Conservation (phyloP, 306 rosid species). For the Corylus avellana region DNA sequence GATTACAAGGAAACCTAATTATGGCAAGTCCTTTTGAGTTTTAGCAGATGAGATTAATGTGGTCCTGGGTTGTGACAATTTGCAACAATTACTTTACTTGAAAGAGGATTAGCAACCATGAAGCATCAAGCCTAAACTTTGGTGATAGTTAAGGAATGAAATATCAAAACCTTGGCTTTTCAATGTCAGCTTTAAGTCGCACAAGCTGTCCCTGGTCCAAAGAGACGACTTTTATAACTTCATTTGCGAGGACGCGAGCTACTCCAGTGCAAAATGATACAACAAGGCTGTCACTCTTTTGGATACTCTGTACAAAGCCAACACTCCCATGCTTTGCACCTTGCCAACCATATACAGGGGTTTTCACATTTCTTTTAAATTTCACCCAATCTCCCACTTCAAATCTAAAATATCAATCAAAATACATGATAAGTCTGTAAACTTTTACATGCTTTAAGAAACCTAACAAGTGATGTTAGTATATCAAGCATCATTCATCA, state of each 20-base stretch:
- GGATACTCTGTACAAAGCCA: conserved; percentile 88
- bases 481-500: conserved; percentile 8
- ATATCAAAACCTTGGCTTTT: conserved; percentile 77
- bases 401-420: conserved; percentile 48
- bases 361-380: conserved; percentile 68
- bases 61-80: neutral
- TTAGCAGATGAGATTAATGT: no score
- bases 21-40: no score
- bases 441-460: neutral
- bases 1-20: no score
- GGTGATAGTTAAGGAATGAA: neutral
- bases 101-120: conserved; percentile 1
- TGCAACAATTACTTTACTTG: neutral
- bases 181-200: conserved; percentile 72
- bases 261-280: conserved; percentile 97
- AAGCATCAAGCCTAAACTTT: neutral
- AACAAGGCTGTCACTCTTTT: conserved; percentile 62
- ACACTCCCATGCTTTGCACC: conserved; percentile 78
- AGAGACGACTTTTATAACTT: conserved; percentile 88
- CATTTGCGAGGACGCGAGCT: conserved; percentile 69
- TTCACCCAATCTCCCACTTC: conserved; percentile 94
- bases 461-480: neutral
- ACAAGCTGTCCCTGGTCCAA: conserved; percentile 96
- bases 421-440: neutral
- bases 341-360: conserved; percentile 93